These are phyloP conservation scores for Fusarium brachygibbosum DNA, from an alignment of 2,329 filamentous ascomycete genomes.

Conservation along the genomic window DNA sequence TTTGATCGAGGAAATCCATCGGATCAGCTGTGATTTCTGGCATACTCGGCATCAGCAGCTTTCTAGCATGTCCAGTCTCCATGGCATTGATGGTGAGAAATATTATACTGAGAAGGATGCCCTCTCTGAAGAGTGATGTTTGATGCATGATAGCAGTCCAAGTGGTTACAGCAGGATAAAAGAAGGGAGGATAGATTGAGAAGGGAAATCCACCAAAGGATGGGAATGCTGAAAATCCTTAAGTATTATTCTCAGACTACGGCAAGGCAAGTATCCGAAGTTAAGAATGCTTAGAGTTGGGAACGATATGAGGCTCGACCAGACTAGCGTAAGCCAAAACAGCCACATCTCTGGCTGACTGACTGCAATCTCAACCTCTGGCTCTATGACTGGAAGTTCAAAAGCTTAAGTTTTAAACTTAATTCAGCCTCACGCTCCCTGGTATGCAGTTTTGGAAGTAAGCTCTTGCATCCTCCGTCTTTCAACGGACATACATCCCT, in stretches of 20 bases:
- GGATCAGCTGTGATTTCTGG: background rate
- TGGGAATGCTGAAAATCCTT: background rate
- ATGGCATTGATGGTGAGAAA: fast-evolving
- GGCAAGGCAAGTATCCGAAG: background rate
- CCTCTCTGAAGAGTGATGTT: background rate
- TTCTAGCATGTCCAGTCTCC: background rate
- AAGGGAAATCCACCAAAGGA: fast-evolving
- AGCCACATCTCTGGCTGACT: background rate
- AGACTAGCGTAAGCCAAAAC: background rate
- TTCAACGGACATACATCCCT: background rate
- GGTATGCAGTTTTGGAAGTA: background rate
- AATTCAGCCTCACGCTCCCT: background rate
- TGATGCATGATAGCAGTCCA: background rate
- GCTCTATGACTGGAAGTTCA: background rate
- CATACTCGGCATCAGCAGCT: background rate
- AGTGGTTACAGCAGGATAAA: fast-evolving
- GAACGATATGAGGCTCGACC: background rate
- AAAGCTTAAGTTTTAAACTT: background rate
- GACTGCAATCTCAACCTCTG: background rate
- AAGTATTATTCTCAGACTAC: background rate
- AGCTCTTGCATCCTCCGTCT: background rate
- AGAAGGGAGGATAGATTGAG: fast-evolving
- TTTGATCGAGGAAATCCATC: background rate
- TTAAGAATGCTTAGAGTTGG: background rate
- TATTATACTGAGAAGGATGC: background rate